Evolutionary conservation across 1,139 yeast species (phyloP), one percentile per base, ranked within the genome.

Genomic region (Geotrichum citri-aurantii): DNA sequence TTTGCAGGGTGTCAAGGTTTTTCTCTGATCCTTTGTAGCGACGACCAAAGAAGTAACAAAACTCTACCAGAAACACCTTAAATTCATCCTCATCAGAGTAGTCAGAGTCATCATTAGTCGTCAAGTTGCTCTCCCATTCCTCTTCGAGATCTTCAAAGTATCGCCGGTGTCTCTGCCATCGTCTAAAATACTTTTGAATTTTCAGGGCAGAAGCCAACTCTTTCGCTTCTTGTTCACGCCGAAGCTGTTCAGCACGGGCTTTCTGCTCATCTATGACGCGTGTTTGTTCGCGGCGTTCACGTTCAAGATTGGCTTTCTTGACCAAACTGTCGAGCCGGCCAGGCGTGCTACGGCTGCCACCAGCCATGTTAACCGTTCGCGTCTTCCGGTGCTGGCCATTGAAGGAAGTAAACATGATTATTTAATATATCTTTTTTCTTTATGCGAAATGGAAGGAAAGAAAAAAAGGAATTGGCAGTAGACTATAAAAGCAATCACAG

Each of bases 311-410:
- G 3, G 96, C 84, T 62, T 80, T 82, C 62, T 81, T 82, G 23
- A 92, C 73, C 61, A 83, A 74, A 3, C 79, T 74, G 48, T 71
- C 69, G 58, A 77, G 69, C 62, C 71, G 60, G 17, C 44, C 47
- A 1, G 64, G 52, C 24, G 63, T 70, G 69, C 63, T 68, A 67
- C 62, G 70, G 67, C 54, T 68, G 64, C 76, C 72, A 59, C 87
- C 87, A 2, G 97, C 95, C 52, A 91, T 76, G 69, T 92, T 91
- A 63, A 92, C 86, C 48, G 79, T 81, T 60, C 97, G 76, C 37
- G 66, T 56, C 52, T 73, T 69, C 11, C 71, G 65, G 50, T 68
- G 64, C 56, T 71, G 71, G 19, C 78, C 78, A 8, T 71, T 65
- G 63, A 75, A 75, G 65, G 73, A 73, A 69, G 52, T 27, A 50